Conservation (phyloP, 305 asterid genomes). For the Fraxinus angustifolia region DNA sequence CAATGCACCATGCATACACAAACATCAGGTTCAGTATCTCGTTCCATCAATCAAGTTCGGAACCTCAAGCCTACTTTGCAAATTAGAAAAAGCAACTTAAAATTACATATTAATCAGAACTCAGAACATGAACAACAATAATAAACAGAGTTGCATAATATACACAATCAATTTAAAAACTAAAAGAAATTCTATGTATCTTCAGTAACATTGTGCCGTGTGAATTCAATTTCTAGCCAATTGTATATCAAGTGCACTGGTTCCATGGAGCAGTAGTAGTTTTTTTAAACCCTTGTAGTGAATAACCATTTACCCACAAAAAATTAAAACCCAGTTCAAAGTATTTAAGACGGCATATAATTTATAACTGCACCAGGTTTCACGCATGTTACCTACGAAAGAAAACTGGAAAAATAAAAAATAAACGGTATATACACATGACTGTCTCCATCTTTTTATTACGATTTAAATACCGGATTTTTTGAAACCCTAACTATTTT, state of each 20-base stretch:
- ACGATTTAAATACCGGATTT: background rate
- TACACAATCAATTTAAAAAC: background rate
- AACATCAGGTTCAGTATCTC: background rate
- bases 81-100: background rate
- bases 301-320: background rate
- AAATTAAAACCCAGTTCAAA: background rate
- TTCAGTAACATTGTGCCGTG: background rate
- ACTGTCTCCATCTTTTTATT: background rate
- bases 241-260: background rate
- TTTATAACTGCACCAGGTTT: background rate
- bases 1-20: background rate
- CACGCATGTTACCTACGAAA: background rate
- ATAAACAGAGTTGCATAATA: background rate
- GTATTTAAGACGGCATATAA: background rate
- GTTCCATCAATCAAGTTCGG: background rate
- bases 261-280: background rate
- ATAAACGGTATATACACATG: background rate
- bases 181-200: background rate
- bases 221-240: background rate
- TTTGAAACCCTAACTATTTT: conserved; percentile 39
- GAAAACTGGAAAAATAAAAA: background rate
- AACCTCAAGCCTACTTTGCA: background rate
- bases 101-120: background rate
- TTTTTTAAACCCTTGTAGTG: background rate
- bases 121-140: background rate